Conservation (phyloP, 495 filamentous ascomycete genomes). For the Penicillium flavigenum region DNA sequence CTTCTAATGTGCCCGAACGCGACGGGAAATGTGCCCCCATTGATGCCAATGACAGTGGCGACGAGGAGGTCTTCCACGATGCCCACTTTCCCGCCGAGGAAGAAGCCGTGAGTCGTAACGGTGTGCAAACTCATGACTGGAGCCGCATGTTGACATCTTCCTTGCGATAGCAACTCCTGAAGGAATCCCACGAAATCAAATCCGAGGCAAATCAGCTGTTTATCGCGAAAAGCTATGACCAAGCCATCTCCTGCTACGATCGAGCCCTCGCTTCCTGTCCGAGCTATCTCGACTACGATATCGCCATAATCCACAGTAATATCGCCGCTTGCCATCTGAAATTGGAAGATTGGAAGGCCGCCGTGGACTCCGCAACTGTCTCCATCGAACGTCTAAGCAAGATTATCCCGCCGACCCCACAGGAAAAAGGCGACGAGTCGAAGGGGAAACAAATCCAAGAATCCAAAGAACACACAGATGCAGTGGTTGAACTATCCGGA, state of each 20-base stretch:
- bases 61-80: conserved; percentile 49
- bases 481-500: conserved; percentile 51
- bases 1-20: conserved; percentile 16
- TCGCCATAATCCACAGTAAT: conserved; percentile 84
- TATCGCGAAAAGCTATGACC: conserved; percentile 65
- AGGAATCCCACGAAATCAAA: conserved; percentile 74
- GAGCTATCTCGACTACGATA: conserved; percentile 84
- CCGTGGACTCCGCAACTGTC: conserved; percentile 68
- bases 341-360: conserved; percentile 81
- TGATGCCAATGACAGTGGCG: conserved; percentile 36
- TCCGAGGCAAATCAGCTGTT: conserved; percentile 77
- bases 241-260: conserved; percentile 88
- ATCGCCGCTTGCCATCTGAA: conserved; percentile 89
- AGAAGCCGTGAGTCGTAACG: conserved; percentile 60
- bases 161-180: conserved; percentile 57
- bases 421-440: conserved; percentile 18
- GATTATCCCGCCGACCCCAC: conserved; percentile 46
- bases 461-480: conserved; percentile 24
- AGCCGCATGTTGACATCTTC: conserved; percentile 8
- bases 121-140: background rate
- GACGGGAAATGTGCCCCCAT: conserved; percentile 8
- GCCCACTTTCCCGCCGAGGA: conserved; percentile 68
- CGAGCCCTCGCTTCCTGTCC: conserved; percentile 79
- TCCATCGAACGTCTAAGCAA: conserved; percentile 71
- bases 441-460: conserved; percentile 22